Evolutionary conservation across 1,139 yeast species (phyloP), one percentile per base, ranked within the genome.

Genomic region (Candida labiduridarum): DNA sequence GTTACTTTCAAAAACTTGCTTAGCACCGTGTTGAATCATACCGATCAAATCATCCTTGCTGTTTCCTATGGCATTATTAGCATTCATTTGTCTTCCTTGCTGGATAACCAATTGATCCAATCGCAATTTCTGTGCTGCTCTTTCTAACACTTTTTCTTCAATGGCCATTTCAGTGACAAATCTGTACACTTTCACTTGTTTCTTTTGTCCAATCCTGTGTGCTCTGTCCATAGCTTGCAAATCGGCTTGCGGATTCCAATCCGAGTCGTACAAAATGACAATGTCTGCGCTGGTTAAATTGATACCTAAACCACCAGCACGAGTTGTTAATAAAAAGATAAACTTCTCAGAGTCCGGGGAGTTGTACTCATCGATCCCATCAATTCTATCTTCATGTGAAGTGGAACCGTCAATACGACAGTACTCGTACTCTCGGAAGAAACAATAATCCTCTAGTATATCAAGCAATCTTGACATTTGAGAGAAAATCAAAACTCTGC

Each of bases 171-270:
- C 98, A 4, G 98, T 92, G 34, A 94, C 96, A 68, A 94, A 88
- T 59, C 99, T 75, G 64, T 80, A 92, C 6, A 94, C 98, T 57
- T 85, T 83, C 7, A 94, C 99, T 69, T 94, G 99, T 63, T 92
- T 94, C 66, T 90, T 92, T 67, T 94, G 99, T 10, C 99, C 99
- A 64, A 94, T 94, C 73, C 99, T 84, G 67, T 94, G 99, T 0
- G 99, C 99, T 65, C 99, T 81, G 67, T 94, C 99, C 99, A 94
- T 94, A 1, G 99, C 98, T 69, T 94, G 99, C 60, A 94, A 76
- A 77, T 94, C 99, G 0, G 98, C 98, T 65, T 94, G 99, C 1
- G 99, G 99, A 63, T 94, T 94, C 99, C 99, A 94, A 69, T 94
- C 99, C 1, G 97, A 89, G 67, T 94, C 99, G 63, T 84, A 94